A percentile compares a stretch with the other conserved stretches of the same genome.
Conservation (phyloP, 2,329 filamentous ascomycete genomes). For the Botryotinia calthae region DNA sequence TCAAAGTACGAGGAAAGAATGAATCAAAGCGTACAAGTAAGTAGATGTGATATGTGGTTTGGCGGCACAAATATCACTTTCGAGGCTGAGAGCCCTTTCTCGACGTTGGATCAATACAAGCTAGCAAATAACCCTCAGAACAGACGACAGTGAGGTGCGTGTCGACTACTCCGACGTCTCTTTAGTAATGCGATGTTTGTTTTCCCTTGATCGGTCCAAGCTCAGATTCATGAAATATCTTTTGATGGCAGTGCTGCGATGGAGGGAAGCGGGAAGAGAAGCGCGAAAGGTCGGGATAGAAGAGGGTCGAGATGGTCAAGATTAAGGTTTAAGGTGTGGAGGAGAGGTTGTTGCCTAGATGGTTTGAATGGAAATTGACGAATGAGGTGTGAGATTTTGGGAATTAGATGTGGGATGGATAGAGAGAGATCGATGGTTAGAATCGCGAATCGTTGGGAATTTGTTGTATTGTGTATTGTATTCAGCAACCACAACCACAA, state of each 20-base stretch:
- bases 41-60: neutral
- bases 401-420: neutral
- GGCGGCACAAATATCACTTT: neutral
- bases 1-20: neutral
- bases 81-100: constrained; percentile 9
- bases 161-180: neutral
- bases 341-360: constrained; percentile 13
- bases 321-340: neutral
- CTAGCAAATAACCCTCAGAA: neutral
- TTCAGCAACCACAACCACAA: neutral
- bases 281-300: neutral
- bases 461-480: neutral
- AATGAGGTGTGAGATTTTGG: neutral
- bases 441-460: neutral
- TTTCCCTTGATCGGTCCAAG: neutral
- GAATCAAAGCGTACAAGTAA: constrained; percentile 1
- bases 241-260: neutral
- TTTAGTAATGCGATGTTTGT: neutral
- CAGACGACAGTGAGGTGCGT: neutral
- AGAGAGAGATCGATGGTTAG: too few relatives aligned
- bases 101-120: neutral
- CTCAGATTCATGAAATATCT: neutral
- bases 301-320: neutral
- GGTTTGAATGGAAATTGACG: neutral
- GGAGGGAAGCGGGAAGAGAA: neutral